phyloP scores from a whole-genome alignment of 225 moss, liverwort and hornwort species.

The Pseudisothecium myosuroides region DNA sequence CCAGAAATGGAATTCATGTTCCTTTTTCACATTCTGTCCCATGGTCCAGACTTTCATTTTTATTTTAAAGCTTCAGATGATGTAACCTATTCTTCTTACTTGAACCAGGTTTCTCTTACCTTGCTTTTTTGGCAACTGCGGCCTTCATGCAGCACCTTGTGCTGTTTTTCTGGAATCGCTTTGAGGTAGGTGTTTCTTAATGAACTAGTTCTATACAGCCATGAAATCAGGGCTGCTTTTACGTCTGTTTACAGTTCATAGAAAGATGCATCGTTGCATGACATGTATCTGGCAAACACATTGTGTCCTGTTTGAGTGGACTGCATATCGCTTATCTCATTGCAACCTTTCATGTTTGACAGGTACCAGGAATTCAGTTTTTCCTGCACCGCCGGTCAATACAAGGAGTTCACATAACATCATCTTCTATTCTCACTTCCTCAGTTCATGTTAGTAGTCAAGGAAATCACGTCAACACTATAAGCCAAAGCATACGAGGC shows the following conservation, averaged over 20 bases:
- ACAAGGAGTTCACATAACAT: conserved; percentile 76
- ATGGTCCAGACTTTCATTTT: background rate
- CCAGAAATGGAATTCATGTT: background rate
- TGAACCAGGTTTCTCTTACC: conserved; percentile 79
- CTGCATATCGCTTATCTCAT: background rate
- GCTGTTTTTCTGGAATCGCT: conserved; percentile 95
- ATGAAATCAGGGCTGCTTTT: background rate
- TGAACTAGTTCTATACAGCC: background rate
- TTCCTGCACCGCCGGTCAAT: conserved; percentile 65
- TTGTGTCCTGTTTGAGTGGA: background rate
- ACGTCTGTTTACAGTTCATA: background rate
- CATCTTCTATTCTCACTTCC: conserved; percentile 73
- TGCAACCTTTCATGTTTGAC: background rate
- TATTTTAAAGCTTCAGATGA: background rate
- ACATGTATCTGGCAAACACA: background rate
- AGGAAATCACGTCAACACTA: conserved; percentile 24
- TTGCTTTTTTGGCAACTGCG: conserved; percentile 81
- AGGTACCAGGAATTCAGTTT: conserved; percentile 82
- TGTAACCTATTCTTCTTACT: background rate
- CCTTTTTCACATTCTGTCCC: background rate
- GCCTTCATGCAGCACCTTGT: conserved; percentile 99
- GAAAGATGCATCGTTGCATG: background rate
- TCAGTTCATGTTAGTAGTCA: conserved; percentile 60
- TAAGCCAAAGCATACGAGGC: conserved; percentile 34
- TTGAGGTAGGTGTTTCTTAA: conserved; percentile 48